A percentile compares a stretch with the other conserved stretches of the same genome.
phyloP scores from a whole-genome alignment of 2,329 filamentous ascomycete genomes.

The Aspergillus cejpii region DNA sequence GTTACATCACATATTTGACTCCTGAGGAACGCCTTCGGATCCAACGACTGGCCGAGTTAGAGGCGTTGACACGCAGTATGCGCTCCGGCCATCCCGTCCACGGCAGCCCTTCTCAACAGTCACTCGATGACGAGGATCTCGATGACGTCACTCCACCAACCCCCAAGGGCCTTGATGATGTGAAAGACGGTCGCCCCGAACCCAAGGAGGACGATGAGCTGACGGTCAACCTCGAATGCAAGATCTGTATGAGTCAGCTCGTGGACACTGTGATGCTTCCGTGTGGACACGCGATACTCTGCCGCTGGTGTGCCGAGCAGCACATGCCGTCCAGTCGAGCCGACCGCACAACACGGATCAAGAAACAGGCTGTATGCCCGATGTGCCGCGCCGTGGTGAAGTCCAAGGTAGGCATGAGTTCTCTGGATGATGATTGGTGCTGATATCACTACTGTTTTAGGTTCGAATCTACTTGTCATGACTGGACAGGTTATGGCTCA shows the following conservation, averaged over 20 bases:
- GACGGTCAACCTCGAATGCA: constrained; percentile 47
- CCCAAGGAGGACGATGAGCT: constrained; percentile 46
- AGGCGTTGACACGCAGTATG: not conserved
- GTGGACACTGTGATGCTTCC: constrained; percentile 49
- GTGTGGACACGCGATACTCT: constrained; percentile 52
- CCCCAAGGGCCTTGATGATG: constrained; percentile 40
- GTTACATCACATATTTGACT: not conserved
- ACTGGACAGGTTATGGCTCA: not conserved
- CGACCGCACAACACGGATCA: constrained; percentile 23
- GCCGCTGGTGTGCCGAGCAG: constrained; percentile 50
- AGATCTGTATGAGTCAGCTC: constrained; percentile 48
- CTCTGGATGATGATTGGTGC: not conserved
- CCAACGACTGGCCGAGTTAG: constrained; percentile 2
- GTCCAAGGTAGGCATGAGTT: constrained; percentile 20
- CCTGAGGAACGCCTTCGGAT: not conserved
- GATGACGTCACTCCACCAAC: not conserved
- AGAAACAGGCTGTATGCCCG: constrained; percentile 19
- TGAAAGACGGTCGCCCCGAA: constrained; percentile 42
- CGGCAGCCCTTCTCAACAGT: constrained; percentile 1
- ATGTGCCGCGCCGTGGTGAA: constrained; percentile 26
- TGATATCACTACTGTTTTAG: not conserved
- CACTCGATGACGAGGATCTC: constrained; percentile 1
- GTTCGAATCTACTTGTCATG: constrained; percentile 8
- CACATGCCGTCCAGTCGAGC: constrained; percentile 41
- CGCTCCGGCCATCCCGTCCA: not conserved